Conservation (phyloP, 371 early-diverging fungal species). For the Mucor sp. region DNA sequence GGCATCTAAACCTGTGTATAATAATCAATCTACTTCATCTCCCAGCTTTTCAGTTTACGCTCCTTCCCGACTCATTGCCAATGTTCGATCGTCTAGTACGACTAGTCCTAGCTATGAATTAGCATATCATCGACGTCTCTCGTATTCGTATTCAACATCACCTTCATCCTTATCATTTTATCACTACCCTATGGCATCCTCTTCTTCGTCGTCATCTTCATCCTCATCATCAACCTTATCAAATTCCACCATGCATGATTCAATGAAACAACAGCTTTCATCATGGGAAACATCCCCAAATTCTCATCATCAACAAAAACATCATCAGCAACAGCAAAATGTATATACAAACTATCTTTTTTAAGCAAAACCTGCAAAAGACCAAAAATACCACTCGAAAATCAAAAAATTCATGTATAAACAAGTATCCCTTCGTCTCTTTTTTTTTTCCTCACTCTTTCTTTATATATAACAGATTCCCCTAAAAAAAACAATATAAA, state of each 20-base stretch:
- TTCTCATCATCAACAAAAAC: background rate
- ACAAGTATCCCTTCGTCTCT: background rate
- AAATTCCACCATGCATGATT: background rate
- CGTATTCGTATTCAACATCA: conserved; percentile 11
- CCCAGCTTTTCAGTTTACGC: background rate
- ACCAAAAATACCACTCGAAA: background rate
- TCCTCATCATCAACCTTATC: background rate
- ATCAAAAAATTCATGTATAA: background rate
- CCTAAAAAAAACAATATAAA: background rate
- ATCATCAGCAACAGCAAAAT: conserved; percentile 8
- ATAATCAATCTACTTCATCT: background rate
- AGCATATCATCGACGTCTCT: conserved; percentile 16
- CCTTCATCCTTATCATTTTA: conserved; percentile 14
- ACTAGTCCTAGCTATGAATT: conserved; percentile 7
- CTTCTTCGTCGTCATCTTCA: background rate
- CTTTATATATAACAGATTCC: background rate
- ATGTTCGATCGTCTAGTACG: conserved; percentile 3
- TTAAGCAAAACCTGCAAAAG: background rate
- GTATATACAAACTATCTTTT: conserved; percentile 16
- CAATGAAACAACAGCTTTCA: background rate
- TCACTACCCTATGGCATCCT: background rate
- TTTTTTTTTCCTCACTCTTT: background rate
- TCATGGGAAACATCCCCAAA: background rate
- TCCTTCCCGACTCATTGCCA: conserved; percentile 10
- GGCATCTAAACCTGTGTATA: conserved; percentile 24